Conservation (phyloP, 305 asterid genomes). For the Solanum hybrid region DNA sequence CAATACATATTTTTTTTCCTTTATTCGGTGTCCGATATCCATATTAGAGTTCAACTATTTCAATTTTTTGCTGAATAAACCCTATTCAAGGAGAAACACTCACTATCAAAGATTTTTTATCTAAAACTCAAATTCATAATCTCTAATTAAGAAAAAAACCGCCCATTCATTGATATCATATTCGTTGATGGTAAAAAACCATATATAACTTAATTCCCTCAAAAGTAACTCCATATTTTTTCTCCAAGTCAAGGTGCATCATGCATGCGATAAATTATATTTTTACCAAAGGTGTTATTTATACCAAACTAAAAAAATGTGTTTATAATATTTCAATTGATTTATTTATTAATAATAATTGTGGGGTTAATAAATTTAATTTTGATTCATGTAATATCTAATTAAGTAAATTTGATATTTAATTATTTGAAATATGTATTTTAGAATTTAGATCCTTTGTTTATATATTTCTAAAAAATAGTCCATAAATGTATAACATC, state of each 20-base stretch:
- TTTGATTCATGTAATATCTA: neutral
- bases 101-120: neutral
- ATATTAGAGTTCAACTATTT: too few species aligned
- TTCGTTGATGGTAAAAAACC: too few species aligned
- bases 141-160: too few species aligned
- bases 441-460: neutral
- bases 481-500: neutral
- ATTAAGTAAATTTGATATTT: neutral
- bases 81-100: fast-evolving
- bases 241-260: neutral
- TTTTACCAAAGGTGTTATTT: neutral
- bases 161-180: too few species aligned
- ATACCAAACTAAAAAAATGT: neutral
- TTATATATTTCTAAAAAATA: neutral
- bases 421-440: neutral
- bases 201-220: neutral
- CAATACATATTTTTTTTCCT: neutral
- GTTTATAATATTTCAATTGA: neutral
- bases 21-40: fast-evolving
- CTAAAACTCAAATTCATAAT: too few species aligned
- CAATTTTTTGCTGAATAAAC: fast-evolving
- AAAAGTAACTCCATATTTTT: neutral
- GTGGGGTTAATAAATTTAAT: neutral
- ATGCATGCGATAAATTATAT: neutral
- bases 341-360: neutral